Evolutionary conservation across 2,329 filamentous ascomycete species (phyloP), one percentile per base, ranked within the genome.

Genomic region (Nemania abortiva): DNA sequence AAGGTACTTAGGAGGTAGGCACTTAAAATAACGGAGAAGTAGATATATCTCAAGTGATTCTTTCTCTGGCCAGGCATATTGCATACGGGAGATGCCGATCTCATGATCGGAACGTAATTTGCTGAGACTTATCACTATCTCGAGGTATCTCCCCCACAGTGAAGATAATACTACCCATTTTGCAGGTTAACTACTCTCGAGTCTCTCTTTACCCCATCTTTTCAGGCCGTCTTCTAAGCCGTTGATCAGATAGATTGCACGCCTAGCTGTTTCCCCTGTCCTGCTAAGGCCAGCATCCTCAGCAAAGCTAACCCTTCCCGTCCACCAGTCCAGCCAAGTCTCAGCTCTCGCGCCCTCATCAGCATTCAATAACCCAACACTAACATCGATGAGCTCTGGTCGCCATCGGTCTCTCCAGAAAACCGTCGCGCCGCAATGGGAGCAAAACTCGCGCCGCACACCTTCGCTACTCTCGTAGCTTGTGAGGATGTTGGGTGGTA

Each of bases 251-350:
- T n/a, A 50, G 22, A 63, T 64, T 0, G 79, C 81, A 70, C 75
- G 72, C 15, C 55, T 52, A 15, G 73, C 78, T 18, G 72, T 67
- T 20, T 58, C 70, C 1, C 81, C 81, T 4, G 58, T 60, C 42
- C 82, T 73, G 3, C 72, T 80, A 5, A 66, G 72, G 1, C 52
- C 69, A 7, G 82, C 82, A 71, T 90, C 86, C 73, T 91, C 88
- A 0, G 81, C 77, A 77, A 88, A 92, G 71, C 89, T 90, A 4
- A 91, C 84, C 64, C 87, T 81, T 1, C 77, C 81, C 2, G 80
- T 86, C 77, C 84, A 86, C 90, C 91, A 93, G 24, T 89, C 83
- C 50, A 93, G 74, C 88, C 88, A 91, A 0, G 75, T 77, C 74
- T 88, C 85, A 2, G 86, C 88, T 69, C 86, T 82, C 0, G 85